Evolutionary conservation across 352 stramenopile species (phyloP).

Genomic region (Phytophthora hibernalis): DNA sequence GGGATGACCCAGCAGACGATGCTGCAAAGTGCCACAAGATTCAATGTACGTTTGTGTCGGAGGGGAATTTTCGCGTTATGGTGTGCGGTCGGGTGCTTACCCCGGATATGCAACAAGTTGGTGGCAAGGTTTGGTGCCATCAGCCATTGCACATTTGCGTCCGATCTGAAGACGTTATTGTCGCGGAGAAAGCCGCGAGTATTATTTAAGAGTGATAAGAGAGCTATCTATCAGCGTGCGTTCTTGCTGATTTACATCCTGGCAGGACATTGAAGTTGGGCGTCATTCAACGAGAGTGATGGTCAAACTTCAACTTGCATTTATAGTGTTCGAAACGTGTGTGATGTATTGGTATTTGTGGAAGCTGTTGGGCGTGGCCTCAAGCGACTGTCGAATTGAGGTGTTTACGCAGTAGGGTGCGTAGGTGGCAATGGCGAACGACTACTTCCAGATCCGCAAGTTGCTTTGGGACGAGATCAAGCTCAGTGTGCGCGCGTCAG

Average conservation of each 20-base stretch:
- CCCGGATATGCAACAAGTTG: slow-evolving; percentile 21
- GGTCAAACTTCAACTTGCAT: slow-evolving; percentile 28
- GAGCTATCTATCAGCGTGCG: background rate
- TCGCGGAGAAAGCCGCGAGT: slow-evolving; percentile 6
- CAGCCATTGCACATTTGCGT: slow-evolving; percentile 53
- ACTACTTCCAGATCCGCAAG: slow-evolving; percentile 74
- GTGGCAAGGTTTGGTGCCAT: slow-evolving; percentile 52
- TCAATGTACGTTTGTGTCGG: slow-evolving; percentile 69
- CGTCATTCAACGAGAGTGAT: slow-evolving; percentile 23
- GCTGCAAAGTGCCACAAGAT: slow-evolving; percentile 42
- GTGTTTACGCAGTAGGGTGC: slow-evolving; percentile 8
- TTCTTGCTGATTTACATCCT: background rate
- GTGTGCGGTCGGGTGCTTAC: slow-evolving; percentile 41
- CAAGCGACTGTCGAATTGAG: background rate
- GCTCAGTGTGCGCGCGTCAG: slow-evolving; percentile 51
- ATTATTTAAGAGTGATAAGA: slow-evolving; percentile 37
- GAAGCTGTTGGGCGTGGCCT: background rate
- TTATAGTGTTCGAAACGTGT: slow-evolving; percentile 17
- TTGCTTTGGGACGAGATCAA: slow-evolving; percentile 84
- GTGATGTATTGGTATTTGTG: slow-evolving; percentile 17
- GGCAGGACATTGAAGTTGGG: slow-evolving; percentile 16
- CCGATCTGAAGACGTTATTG: slow-evolving; percentile 13
- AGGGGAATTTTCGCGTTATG: slow-evolving; percentile 58
- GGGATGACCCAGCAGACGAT: slow-evolving; percentile 16
- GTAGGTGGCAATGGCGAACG: slow-evolving; percentile 39